Evolutionary conservation across 495 filamentous ascomycete species (phyloP).

Genomic region (Corynascus novoguineensis): DNA sequence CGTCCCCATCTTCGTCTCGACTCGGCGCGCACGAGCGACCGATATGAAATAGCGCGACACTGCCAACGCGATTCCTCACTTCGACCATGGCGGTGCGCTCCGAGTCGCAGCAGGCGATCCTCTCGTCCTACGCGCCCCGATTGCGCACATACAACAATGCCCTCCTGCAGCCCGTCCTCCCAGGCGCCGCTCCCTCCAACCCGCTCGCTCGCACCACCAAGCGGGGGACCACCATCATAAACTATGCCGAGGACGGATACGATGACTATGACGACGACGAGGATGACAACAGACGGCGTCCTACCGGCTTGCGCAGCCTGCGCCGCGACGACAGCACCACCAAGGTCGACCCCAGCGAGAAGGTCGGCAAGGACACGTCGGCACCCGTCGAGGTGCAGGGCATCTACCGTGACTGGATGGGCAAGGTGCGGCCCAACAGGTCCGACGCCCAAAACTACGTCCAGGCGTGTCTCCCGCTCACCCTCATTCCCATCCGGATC

Average conservation of each 20-base stretch:
- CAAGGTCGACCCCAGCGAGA: conserved; percentile 58
- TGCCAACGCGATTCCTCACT: background rate
- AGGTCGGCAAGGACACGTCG: conserved; percentile 76
- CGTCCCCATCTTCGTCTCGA: background rate
- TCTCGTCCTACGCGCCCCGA: conserved; percentile 87
- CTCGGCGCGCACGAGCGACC: conserved; percentile 2
- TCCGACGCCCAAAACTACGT: conserved; percentile 73
- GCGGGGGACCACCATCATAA: conserved; percentile 90
- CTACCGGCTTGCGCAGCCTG: conserved; percentile 78
- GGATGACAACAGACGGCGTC: conserved; percentile 61
- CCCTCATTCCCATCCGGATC: conserved; percentile 91
- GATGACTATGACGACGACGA: conserved; percentile 95
- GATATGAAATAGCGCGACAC: conserved; percentile 20
- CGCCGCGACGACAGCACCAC: conserved; percentile 65
- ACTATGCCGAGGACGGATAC: conserved; percentile 93
- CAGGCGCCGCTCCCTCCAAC: conserved; percentile 55
- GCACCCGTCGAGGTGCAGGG: conserved; percentile 80
- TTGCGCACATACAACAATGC: conserved; percentile 89
- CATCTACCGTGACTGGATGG: conserved; percentile 93
- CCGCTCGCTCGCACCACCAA: conserved; percentile 84
- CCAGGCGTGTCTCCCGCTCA: conserved; percentile 79
- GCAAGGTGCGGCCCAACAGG: conserved; percentile 52
- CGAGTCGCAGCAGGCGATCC: conserved; percentile 68
- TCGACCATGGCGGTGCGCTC: conserved; percentile 39
- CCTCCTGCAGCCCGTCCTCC: conserved; percentile 81